Conservation (phyloP, 257 asterid genomes). For the Paulownia fortunei region DNA sequence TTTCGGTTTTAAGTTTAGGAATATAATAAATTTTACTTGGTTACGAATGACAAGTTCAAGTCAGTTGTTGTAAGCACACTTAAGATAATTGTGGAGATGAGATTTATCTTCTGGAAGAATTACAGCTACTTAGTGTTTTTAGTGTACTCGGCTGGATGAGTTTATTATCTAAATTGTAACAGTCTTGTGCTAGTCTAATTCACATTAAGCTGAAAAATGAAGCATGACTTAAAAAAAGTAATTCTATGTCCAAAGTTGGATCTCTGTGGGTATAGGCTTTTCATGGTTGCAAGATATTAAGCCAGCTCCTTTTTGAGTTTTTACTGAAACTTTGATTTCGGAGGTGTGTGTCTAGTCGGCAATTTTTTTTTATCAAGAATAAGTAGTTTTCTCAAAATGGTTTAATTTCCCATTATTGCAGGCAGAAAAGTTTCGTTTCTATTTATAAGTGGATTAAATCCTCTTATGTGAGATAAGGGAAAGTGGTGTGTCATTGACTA, state of each 20-base stretch:
- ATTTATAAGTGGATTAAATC: neutral
- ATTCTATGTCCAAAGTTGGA: neutral
- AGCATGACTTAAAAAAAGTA: neutral
- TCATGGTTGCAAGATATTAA: neutral
- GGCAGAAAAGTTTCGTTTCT: too few relatives aligned
- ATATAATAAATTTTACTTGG: neutral
- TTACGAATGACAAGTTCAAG: neutral
- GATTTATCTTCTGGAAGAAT: neutral
- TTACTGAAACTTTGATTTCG: neutral
- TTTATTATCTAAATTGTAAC: neutral
- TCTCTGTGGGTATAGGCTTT: neutral
- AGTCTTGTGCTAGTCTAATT: neutral
- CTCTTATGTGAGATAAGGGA: neutral
- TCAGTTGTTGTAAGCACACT: neutral
- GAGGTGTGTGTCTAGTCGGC: neutral
- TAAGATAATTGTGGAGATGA: neutral
- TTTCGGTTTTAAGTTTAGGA: neutral
- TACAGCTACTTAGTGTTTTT: neutral
- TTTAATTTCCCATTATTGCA: neutral
- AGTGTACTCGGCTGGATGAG: neutral
- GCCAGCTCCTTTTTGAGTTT: neutral
- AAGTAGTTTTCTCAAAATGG: neutral
- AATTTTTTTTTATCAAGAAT: neutral
- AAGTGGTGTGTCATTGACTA: neutral
- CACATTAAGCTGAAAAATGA: neutral